Base-by-base conservation (phyloP, 768 basidiomycete species). In the Lentinula guzmanii region DNA sequence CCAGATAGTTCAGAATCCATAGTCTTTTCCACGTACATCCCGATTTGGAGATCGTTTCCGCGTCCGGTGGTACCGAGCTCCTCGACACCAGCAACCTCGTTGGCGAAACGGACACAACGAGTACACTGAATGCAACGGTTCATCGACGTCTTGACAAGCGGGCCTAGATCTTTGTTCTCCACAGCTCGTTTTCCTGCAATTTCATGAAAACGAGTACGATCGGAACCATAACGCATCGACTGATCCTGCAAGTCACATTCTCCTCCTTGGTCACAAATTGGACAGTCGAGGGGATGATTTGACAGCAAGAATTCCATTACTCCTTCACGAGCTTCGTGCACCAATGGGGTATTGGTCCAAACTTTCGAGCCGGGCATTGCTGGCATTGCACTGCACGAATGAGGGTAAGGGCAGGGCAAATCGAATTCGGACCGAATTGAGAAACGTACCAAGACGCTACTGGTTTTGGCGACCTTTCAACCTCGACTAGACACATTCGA, bases 91-190 rank as follows among this genome's bases (percentile, higher is more conserved):
- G 97, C 97, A 50, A 98, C 96, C 72, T 99, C 97, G 76, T 98
- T 99, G 33, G 97, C 96, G 70, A 99, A 99, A 55, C 97, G 91
- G 31, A 98, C 92, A 75, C 97, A 99, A 62, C 97, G 93, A 4
- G 97, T 99, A 77, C 97, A 99, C 74, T 99, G 97, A 68, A 99
- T 98, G 77, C 97, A 98, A 42, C 97, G 87, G 76, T 93, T 97
- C 96, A 98, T 98, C 62, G 89, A 92, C 1, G 96, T 98, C 82
- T 98, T 98, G 72, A 99, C 94, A 50, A 99, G 84, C 6, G 97
- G 97, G 1, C 97, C 97, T 31, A 99, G 83, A 71, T 98, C 90
- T 79, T 99, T 99, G 82, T 99, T 90, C 76, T 98, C 96, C 16
- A 96, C 91, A 0, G 97, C 97, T 59, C 97, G 93, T 76, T 98